phyloP scores from a whole-genome alignment of 257 asterid genomes.

The Rubia yunnanensis region DNA sequence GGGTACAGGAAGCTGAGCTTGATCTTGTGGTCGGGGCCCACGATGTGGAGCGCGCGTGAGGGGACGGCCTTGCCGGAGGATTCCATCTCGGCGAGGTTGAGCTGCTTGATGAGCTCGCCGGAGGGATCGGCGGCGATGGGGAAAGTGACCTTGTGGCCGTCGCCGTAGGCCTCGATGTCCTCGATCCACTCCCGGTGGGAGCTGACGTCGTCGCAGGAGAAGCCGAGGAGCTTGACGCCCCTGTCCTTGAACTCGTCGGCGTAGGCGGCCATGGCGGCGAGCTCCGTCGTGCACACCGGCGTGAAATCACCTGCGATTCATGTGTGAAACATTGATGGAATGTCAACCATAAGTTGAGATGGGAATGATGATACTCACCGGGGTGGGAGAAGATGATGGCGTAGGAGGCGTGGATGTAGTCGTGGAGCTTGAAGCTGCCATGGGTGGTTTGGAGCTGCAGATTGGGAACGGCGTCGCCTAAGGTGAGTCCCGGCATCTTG shows the following conservation, averaged over 20 bases:
- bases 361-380: slow-evolving; percentile 29
- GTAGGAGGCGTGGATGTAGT: slow-evolving; percentile 46
- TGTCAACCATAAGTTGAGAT: no score
- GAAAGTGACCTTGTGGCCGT: slow-evolving; percentile 38
- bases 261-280: slow-evolving; percentile 74
- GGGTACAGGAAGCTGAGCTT: slow-evolving; percentile 83
- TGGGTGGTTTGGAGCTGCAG: slow-evolving; percentile 74
- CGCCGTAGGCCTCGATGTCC: slow-evolving; percentile 68
- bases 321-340: no score
- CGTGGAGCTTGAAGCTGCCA: slow-evolving; percentile 66
- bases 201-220: slow-evolving; percentile 59
- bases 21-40: slow-evolving; percentile 77
- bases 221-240: slow-evolving; percentile 70
- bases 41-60: slow-evolving; percentile 71
- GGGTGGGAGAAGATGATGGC: slow-evolving; percentile 85
- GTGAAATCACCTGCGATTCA: slow-evolving; percentile 58
- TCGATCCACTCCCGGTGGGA: slow-evolving; percentile 79
- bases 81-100: slow-evolving; percentile 76
- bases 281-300: slow-evolving; percentile 93
- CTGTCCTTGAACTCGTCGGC: slow-evolving; percentile 52
- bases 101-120: slow-evolving; percentile 45
- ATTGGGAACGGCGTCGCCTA: slow-evolving; percentile 72
- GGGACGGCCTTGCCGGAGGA: slow-evolving; percentile 38
- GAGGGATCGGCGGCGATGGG: slow-evolving; percentile 72
- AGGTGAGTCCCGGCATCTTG: slow-evolving; percentile 76